Base-by-base conservation (phyloP, 331 rosid species). In the Spiraea crenata region DNA sequence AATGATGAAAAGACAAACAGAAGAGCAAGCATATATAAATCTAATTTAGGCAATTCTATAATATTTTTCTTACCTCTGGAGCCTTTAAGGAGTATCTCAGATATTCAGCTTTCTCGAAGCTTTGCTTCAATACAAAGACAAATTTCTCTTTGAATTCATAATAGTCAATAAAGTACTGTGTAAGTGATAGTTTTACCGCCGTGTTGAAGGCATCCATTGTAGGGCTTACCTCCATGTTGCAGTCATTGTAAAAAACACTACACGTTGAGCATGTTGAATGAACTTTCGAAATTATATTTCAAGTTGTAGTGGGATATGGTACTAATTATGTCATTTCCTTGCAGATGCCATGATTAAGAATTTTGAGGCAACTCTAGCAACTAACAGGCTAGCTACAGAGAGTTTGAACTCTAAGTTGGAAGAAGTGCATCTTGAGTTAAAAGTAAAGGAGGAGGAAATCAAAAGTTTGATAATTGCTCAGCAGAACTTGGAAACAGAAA, bases 401-500 rank as follows among this genome's bases (percentile, higher is more conserved):
- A 84, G 72, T 74, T 73, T 95, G 84, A 87, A 83, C 80, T 74
- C 85, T 62, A 85, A 79, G 77, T 66, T 91, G 86, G 86, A 58
- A 63, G 91, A 83, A 82, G 78, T 80, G 74, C 86, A 73, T 20
- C 79, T 79, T 74, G 89, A 87, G 72, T 73, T 86, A 67, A 75
- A 87, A 70, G 77, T 58, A 45, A 93, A 89, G 85, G 90, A 86
- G 68, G 90, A 89, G 65, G 88, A 87, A 77, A 85, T 89, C 71
- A 67, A 25, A 60, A 64, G 67, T 70, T 84, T 83, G 70, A 58
- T 77, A 71, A 74, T 76, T 72, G 57, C 61, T 70, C 81, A 80
- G 63, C 84, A 89, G 65, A 82, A 74, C 57, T 70, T 85, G 81
- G 86, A 83, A 79, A 83, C 68, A 70, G 91, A 89, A 82, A 91